These are phyloP conservation scores for Xylaria bambusicola DNA, from an alignment of 495 filamentous ascomycete genomes.

Conservation along the genomic window DNA sequence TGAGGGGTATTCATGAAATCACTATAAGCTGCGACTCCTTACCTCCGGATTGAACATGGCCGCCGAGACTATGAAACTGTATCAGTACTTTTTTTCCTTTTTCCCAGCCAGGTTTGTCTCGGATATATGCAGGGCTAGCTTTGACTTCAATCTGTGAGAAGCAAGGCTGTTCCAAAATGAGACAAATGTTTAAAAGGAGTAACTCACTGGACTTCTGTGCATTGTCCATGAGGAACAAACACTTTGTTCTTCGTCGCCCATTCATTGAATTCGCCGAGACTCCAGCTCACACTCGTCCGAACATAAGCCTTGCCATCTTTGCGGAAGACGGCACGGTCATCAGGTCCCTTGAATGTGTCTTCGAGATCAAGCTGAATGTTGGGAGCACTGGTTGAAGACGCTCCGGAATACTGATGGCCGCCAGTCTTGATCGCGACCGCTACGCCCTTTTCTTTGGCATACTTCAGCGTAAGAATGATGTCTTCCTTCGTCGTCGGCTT, in stretches of 20 bases:
- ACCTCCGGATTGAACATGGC: constrained; percentile 46
- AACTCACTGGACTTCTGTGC: constrained; percentile 36
- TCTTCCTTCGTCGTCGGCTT: constrained; percentile 41
- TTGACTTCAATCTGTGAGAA: no score
- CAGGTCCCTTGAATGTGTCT: constrained; percentile 32
- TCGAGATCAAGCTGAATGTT: constrained; percentile 43
- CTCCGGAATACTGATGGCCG: constrained; percentile 45
- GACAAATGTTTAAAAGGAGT: neutral
- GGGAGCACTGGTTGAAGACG: constrained; percentile 37
- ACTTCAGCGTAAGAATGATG: constrained; percentile 33
- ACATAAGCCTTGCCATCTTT: constrained; percentile 36
- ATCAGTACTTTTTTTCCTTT: constrained; percentile 7
- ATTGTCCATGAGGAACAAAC: constrained; percentile 49
- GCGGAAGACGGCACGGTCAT: constrained; percentile 30
- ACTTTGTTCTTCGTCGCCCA: constrained; percentile 36
- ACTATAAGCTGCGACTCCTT: neutral
- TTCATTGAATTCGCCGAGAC: constrained; percentile 38
- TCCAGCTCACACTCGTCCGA: constrained; percentile 43
- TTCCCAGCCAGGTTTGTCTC: neutral
- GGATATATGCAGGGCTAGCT: neutral
- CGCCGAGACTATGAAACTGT: constrained; percentile 30
- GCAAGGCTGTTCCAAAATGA: no score
- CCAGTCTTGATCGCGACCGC: constrained; percentile 43
- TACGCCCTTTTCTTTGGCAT: constrained; percentile 37
- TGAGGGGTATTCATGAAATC: no score